These are phyloP conservation scores for Botryosphaeria agaves DNA, from an alignment of 2,329 filamentous ascomycete species.

Conservation along the genomic window DNA sequence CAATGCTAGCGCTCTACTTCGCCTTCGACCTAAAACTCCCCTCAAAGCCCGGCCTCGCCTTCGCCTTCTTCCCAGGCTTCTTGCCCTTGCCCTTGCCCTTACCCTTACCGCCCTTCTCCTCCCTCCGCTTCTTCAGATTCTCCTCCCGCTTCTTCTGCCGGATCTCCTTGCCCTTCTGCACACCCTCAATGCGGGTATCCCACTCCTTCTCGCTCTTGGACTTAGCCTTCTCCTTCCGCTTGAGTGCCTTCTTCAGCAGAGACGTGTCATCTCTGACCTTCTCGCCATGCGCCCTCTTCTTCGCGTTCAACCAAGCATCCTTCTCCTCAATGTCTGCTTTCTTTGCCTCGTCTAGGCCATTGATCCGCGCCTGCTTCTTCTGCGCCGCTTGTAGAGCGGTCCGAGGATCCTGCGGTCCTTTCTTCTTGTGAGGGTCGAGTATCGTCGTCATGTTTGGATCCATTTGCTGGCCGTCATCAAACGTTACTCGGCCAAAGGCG, in stretches of 20 bases:
- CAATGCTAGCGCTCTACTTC: slow-evolving; percentile 9
- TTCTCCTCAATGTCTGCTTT: slow-evolving; percentile 80
- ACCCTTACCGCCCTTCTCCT: slow-evolving; percentile 48
- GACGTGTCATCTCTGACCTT: slow-evolving; percentile 74
- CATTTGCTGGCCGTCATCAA: slow-evolving; percentile 67
- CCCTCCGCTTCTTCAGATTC: slow-evolving; percentile 48
- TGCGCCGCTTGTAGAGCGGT: slow-evolving; percentile 74
- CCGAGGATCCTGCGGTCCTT: slow-evolving; percentile 69
- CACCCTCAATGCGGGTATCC: slow-evolving; percentile 27
- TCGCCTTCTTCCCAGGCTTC: slow-evolving; percentile 32
- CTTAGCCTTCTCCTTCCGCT: slow-evolving; percentile 80
- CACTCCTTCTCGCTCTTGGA: slow-evolving; percentile 85
- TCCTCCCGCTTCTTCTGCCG: slow-evolving; percentile 32
- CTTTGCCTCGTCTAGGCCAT: slow-evolving; percentile 60
- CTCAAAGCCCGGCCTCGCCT: slow-evolving; percentile 39
- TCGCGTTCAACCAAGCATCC: slow-evolving; percentile 82
- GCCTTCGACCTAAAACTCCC: slow-evolving; percentile 49
- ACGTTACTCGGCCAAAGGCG: slow-evolving; percentile 81
- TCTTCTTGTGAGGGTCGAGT: slow-evolving; percentile 53
- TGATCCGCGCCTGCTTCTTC: slow-evolving; percentile 68
- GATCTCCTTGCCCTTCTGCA: slow-evolving; percentile 28
- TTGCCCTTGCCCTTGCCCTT: slow-evolving; percentile 16
- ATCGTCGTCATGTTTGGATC: slow-evolving; percentile 49
- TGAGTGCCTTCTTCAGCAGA: slow-evolving; percentile 82
- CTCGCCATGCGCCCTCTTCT: slow-evolving; percentile 77